Base-by-base conservation (phyloP, 257 asterid species). In the Prunella vulgaris region DNA sequence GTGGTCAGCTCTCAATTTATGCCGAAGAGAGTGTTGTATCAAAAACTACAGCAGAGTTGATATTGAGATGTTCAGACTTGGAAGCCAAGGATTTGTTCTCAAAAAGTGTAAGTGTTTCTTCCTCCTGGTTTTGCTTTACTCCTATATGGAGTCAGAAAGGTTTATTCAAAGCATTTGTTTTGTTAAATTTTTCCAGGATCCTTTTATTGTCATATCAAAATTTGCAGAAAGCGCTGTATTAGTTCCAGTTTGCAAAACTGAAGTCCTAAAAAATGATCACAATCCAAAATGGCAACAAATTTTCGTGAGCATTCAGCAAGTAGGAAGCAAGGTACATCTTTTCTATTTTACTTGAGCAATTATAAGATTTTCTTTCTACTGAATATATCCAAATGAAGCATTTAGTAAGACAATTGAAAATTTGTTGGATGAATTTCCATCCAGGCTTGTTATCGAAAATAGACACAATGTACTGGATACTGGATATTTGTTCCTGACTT, bases 241-340 rank as follows among this genome's bases (percentile, higher is more conserved):
- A 15, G 80, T 89, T 79, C 99, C 99, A 73, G 81, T 94, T 76
- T 86, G 93, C 93, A 94, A 94, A 86, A 94, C 99, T 61, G 99
- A 94, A 82, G 98, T 89, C 79, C 66, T 94, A 78, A 85, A 86
- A 81, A 89, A 94, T 74, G 89, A 94, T 27, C 92, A 84, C 61
- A 79, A 74, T 60, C 99, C 99, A 15, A 85, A 61, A 68, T 94
- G 99, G 99, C 88, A 91, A 75, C 90, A 86, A 58, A 56, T 89
- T 68, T 77, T 53, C 70, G 68, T 94, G 84, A 88, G 90, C 53
- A 78, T 94, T 74, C 98, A 94, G 84, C 98, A 89, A 87, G 84
- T 86, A 75, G 99, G 99, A 66, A 86, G 97, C 89, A 94, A 94
- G 99, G 99, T 94, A 87, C 75, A 57, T 28, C 64, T 44, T 27